Percentiles rank a stretch among this genome's conserved stretches.
phyloP scores from a whole-genome alignment of 805 yeast species.

The Metschnikowia continentalis region DNA sequence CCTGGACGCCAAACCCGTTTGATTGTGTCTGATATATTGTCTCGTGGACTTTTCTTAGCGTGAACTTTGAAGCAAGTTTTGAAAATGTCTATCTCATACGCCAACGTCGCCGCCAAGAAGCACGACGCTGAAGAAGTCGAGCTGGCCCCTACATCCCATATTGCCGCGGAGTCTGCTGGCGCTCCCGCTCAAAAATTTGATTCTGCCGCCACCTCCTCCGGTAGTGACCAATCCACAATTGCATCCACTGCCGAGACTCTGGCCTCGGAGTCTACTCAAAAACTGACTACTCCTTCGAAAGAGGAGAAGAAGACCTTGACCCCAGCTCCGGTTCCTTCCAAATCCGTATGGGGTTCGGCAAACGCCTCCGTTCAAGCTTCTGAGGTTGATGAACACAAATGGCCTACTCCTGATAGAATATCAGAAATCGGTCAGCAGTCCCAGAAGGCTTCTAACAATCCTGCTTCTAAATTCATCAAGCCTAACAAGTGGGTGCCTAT shows the following conservation, averaged over 20 bases:
- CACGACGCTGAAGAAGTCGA: slow-evolving; percentile 12
- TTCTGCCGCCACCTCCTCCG: slow-evolving; percentile 5
- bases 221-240: slow-evolving; percentile 8
- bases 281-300: slow-evolving; percentile 10
- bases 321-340: slow-evolving; percentile 44
- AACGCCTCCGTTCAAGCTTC: slow-evolving; percentile 16
- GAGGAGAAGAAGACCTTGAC: slow-evolving; percentile 34
- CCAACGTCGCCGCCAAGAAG: slow-evolving; percentile 41
- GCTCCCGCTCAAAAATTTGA: slow-evolving; percentile 4
- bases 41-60: slow-evolving; percentile 1
- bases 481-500: slow-evolving; percentile 46
- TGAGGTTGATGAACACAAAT: slow-evolving; percentile 38
- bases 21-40: background rate
- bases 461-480: slow-evolving; percentile 32
- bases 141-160: slow-evolving; percentile 5
- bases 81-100: slow-evolving; percentile 32
- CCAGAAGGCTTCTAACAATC: slow-evolving; percentile 12
- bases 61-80: background rate
- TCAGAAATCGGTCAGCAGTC: slow-evolving; percentile 14
- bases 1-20: slow-evolving; percentile 1
- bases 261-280: background rate
- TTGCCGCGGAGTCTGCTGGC: slow-evolving; percentile 2
- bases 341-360: slow-evolving; percentile 39
- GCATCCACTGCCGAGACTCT: slow-evolving; percentile 8
- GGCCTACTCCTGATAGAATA: slow-evolving; percentile 41